Evolutionary conservation across 1,284 basidiomycete genomes (phyloP).

Genomic region (Salmacisia buchloeana): DNA sequence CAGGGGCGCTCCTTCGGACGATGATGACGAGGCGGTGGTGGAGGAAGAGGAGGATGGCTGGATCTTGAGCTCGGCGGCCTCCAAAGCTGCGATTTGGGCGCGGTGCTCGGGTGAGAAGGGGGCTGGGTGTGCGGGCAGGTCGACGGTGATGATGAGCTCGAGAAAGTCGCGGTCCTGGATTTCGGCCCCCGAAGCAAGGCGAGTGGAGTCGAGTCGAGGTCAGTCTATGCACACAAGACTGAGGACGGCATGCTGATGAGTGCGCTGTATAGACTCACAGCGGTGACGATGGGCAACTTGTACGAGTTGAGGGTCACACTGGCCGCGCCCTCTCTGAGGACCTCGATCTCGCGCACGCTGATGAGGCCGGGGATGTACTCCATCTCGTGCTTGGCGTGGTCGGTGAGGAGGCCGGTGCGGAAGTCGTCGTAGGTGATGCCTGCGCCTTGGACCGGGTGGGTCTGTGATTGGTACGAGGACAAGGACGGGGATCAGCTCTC

Average conservation of each 20-base stretch:
- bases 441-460: slow-evolving; percentile 18
- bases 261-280: not conserved
- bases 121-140: slow-evolving; percentile 27
- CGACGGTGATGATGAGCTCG: slow-evolving; percentile 37
- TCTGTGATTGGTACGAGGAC: slow-evolving; percentile 10
- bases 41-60: slow-evolving; percentile 7
- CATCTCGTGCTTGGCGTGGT: slow-evolving; percentile 32
- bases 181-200: too few relatives aligned
- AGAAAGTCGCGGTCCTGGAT: slow-evolving; percentile 43
- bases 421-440: slow-evolving; percentile 31
- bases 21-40: too few relatives aligned
- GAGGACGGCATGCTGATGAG: not conserved
- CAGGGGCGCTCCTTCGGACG: slow-evolving; percentile 8
- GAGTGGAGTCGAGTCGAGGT: too few relatives aligned
- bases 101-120: slow-evolving; percentile 39
- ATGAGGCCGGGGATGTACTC: slow-evolving; percentile 33
- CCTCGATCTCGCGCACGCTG: slow-evolving; percentile 21
- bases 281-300: slow-evolving; percentile 28
- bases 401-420: slow-evolving; percentile 23
- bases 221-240: not conserved
- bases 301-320: slow-evolving; percentile 13
- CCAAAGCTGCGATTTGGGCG: not conserved
- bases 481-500: not conserved
- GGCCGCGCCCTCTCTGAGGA: not conserved
- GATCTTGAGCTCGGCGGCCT: slow-evolving; percentile 17